A percentile compares a stretch with the other conserved stretches of the same genome.
These are phyloP conservation scores for Corymbia maculata DNA, from an alignment of 345 rosid genomes.

Conservation along the genomic window DNA sequence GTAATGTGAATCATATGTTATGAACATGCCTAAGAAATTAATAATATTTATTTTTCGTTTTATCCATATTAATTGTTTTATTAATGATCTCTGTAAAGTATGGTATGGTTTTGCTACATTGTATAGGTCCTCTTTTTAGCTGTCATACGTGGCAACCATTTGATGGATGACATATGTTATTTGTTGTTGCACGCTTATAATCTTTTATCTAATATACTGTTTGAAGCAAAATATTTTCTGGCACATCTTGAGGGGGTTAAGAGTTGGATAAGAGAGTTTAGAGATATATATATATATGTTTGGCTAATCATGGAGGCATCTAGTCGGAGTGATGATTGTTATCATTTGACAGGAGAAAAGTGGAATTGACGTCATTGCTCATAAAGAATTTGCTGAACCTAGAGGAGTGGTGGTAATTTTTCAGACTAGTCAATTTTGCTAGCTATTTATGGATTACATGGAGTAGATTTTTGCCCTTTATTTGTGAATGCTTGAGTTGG, in stretches of 20 bases:
- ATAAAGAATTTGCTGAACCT: constrained; percentile 21
- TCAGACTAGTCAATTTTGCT: not conserved
- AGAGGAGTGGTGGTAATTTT: not conserved
- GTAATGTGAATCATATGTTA: not conserved
- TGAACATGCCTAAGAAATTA: not conserved
- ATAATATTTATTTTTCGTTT: not conserved
- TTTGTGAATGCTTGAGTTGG: not conserved
- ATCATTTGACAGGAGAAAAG: constrained; percentile 61
- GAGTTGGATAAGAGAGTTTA: no score
- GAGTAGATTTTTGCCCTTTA: not conserved
- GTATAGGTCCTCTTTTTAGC: not conserved
- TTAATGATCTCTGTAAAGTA: not conserved
- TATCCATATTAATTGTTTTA: not conserved
- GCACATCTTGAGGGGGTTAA: not conserved
- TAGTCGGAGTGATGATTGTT: not conserved
- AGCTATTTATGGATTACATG: not conserved
- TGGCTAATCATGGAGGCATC: not conserved
- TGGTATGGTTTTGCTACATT: not conserved
- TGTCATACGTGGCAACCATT: not conserved
- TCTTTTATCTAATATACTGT: not conserved
- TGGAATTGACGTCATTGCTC: constrained; percentile 63
- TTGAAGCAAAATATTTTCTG: not conserved
- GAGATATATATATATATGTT: not conserved
- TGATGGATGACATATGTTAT: not conserved
- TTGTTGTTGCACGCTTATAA: not conserved